These are phyloP conservation scores for Davidsoniella virescens DNA, from an alignment of 2,329 filamentous ascomycete genomes.

Conservation along the genomic window DNA sequence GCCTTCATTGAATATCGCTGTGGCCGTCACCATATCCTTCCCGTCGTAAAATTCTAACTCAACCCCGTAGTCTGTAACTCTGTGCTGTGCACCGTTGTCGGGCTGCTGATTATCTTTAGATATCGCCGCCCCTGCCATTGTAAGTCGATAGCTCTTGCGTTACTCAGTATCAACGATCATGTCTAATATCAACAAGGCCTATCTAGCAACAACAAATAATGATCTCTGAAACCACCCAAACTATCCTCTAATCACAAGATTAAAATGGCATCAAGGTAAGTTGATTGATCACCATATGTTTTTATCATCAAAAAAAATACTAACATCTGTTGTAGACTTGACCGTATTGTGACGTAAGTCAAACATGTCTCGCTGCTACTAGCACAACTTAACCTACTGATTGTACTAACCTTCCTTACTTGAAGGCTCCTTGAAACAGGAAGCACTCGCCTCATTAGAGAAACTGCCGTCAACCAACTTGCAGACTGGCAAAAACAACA, in stretches of 20 bases:
- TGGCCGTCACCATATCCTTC: no score
- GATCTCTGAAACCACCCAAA: conserved; percentile 13
- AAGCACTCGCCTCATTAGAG: conserved; percentile 87
- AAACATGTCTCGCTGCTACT: not conserved
- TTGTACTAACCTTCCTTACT: not conserved
- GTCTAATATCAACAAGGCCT: not conserved
- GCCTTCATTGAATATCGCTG: no score
- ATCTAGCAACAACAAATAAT: conserved; percentile 11
- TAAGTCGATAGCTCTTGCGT: not conserved
- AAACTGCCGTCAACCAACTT: conserved; percentile 90
- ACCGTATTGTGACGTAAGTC: conserved; percentile 74
- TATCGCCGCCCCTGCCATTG: not conserved
- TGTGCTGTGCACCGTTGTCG: no score
- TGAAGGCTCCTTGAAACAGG: conserved; percentile 60
- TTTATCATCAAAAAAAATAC: not conserved
- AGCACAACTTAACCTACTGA: no score
- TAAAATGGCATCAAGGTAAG: conserved; percentile 41
- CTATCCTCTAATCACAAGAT: conserved; percentile 16
- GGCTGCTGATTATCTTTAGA: no score
- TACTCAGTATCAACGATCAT: not conserved
- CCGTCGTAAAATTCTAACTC: not conserved
- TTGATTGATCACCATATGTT: conserved; percentile 12
- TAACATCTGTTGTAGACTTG: conserved; percentile 40
- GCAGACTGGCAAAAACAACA: conserved; percentile 97
- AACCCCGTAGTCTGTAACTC: no score